These are phyloP conservation scores for Debaryomyces nepalensis DNA, from an alignment of 1,139 yeast genomes.

Conservation along the genomic window DNA sequence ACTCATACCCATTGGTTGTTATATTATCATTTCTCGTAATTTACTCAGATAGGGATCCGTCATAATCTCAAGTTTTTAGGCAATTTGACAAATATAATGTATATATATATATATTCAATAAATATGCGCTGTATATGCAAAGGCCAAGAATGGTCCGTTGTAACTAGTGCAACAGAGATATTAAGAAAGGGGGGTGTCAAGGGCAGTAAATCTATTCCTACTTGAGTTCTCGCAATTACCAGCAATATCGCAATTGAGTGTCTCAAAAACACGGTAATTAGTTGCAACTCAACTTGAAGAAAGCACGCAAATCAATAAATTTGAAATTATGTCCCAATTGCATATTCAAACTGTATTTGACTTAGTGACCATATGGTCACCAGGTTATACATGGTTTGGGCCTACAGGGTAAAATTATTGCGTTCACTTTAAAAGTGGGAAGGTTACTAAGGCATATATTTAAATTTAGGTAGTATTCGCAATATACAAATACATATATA, in stretches of 20 bases:
- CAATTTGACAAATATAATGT: too few species aligned
- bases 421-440: too few species aligned
- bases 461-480: too few species aligned
- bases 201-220: constrained; percentile 1
- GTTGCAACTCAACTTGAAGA: constrained; percentile 4
- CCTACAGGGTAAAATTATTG: too few species aligned
- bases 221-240: neutral
- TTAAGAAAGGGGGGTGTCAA: neutral
- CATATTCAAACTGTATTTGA: too few species aligned
- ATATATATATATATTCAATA: neutral
- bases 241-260: neutral
- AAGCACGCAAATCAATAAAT: neutral
- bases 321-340: too few species aligned
- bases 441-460: too few species aligned
- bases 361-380: too few species aligned
- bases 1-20: too few species aligned
- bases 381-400: too few species aligned
- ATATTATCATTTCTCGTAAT: neutral
- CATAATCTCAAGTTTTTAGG: too few species aligned
- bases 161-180: neutral
- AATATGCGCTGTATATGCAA: neutral
- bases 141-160: neutral
- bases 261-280: constrained; percentile 5
- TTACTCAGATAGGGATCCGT: too few species aligned
- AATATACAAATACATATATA: neutral